Base-by-base conservation (phyloP, 2,329 filamentous ascomycete species). In the Diaporthe longicolla region DNA sequence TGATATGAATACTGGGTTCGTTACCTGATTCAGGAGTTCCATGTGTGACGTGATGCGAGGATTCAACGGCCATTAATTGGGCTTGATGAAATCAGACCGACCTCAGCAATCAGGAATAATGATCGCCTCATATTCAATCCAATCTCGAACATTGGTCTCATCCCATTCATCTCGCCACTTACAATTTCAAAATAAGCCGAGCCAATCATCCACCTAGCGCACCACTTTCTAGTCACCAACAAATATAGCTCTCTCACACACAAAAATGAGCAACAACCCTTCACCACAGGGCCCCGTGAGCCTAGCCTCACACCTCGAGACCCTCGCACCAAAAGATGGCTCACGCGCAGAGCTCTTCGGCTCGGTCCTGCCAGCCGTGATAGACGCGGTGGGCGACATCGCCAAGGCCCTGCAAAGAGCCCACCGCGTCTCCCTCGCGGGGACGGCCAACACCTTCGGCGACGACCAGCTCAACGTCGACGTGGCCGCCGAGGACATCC, bases 391-490 rank as follows among this genome's bases (percentile, higher is more conserved):
- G 68, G 80, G 84, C 19, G 81, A 82, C 11, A 86, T 90, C 65
- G 84, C 87, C 52, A 78, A 78, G 8, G 80, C 84, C 2, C 83
- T 91, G 13, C 83, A 84, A n/a, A 76, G 72, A 1, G 82, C 86
- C 0, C 85, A 88, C 73, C 80, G 83, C 68, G 85, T 90, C 66
- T 80, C 85, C 0, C 83, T 83, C 2, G 85, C 84, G 3, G 88
- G 87, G 26, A 86, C 86, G 0, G 83, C 87, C 50, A 91, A 91
- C 77, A 82, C 83, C 2, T 91, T 91, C 79, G 91, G 89, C 24
- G 89, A 91, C 76, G 86, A 88, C 76, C 89, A 90, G 80, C 82
- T 90, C 52, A 90, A 91, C 78, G 88, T 90, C 61, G 89, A 91
- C 76, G 85, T 91, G 1, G 73, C 83, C 3, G 84, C 88, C 1